Evolutionary conservation across 441 rosid genomes (phyloP).

Genomic region (Kokia cookei): DNA sequence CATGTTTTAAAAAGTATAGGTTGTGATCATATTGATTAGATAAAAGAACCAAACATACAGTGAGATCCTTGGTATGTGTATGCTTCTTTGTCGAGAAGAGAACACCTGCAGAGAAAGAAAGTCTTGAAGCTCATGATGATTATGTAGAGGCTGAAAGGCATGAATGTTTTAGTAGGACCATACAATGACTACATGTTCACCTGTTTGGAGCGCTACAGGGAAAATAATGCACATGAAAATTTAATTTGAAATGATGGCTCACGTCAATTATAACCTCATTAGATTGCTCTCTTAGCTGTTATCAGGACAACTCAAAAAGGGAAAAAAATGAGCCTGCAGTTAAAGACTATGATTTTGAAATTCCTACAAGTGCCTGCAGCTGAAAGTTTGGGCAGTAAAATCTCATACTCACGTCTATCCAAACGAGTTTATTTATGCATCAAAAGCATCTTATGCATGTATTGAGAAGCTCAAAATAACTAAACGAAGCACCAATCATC

Average conservation of each 20-base stretch:
- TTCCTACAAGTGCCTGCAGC: too few relatives aligned
- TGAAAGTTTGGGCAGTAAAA: neutral
- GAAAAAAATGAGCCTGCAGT: too few relatives aligned
- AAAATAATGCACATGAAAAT: neutral
- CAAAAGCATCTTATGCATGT: neutral
- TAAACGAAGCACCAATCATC: neutral
- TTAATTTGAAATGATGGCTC: neutral
- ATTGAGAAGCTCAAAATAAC: neutral
- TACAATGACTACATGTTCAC: neutral
- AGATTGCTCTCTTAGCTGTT: too few relatives aligned
- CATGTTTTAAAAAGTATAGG: neutral
- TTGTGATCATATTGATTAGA: neutral
- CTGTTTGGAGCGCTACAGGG: neutral
- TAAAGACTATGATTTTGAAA: too few relatives aligned
- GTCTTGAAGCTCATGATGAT: neutral
- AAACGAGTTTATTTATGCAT: neutral
- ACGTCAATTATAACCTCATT: too few relatives aligned
- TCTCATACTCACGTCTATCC: neutral
- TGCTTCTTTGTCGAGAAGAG: constrained; percentile 89
- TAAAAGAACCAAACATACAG: constrained; percentile 42
- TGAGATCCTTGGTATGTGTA: constrained; percentile 79
- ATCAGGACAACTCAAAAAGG: too few relatives aligned
- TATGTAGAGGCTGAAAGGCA: neutral
- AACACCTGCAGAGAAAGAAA: constrained; percentile 43
- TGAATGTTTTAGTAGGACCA: neutral